These are phyloP conservation scores for Cutaneotrichosporon sp. DNA, from an alignment of 1,284 basidiomycete genomes.

Conservation along the genomic window DNA sequence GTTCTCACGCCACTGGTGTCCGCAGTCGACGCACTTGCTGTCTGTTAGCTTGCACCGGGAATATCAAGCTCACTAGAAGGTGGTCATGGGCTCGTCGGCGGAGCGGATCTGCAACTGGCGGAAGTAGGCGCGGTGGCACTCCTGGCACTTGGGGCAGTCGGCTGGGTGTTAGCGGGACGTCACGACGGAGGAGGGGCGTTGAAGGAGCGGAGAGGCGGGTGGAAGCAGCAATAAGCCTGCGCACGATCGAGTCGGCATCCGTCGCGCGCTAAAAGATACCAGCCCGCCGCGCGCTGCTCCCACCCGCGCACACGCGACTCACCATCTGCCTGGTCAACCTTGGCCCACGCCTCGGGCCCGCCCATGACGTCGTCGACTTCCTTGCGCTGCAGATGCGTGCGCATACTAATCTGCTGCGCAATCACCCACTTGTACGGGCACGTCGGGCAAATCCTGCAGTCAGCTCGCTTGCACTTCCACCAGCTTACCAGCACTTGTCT, in stretches of 20 bases:
- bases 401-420: conserved; percentile 69
- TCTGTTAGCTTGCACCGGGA: conserved; percentile 1
- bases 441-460: conserved; percentile 84
- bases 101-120: conserved; percentile 95
- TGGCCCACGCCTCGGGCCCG: conserved; percentile 91
- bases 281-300: not conserved
- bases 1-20: conserved; percentile 52
- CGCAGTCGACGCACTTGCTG: conserved; percentile 52
- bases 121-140: conserved; percentile 78
- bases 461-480: not conserved
- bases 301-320: conserved; percentile 27
- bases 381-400: conserved; percentile 80
- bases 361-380: conserved; percentile 91
- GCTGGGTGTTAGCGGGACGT: conserved; percentile 12
- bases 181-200: not conserved
- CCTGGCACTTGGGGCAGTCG: conserved; percentile 85
- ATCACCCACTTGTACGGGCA: conserved; percentile 97
- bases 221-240: too few species aligned
- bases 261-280: not conserved
- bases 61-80: conserved; percentile 65
- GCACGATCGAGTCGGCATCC: too few species aligned
- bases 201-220: not conserved
- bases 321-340: conserved; percentile 88
- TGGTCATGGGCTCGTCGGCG: conserved; percentile 96
- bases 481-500: conserved; percentile 51